Percentiles rank a stretch among this genome's conserved stretches.
phyloP scores from a whole-genome alignment of 495 filamentous ascomycete genomes.

The Trichoderma virens region DNA sequence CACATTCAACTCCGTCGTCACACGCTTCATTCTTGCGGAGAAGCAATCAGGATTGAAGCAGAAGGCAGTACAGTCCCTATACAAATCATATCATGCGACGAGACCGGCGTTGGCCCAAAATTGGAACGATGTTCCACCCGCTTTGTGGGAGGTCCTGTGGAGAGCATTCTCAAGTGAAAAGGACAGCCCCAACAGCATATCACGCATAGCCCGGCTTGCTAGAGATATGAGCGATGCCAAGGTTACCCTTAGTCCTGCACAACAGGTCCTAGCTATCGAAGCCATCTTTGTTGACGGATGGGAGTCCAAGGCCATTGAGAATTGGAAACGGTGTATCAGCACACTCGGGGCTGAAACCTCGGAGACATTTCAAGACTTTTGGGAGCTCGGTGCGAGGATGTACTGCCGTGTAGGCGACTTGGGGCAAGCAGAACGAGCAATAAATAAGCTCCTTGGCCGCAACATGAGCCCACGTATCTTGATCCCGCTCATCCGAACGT shows the following conservation, averaged over 20 bases:
- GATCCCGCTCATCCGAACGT: slow-evolving; percentile 55
- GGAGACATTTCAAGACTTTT: slow-evolving; percentile 49
- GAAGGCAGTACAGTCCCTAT: slow-evolving; percentile 1
- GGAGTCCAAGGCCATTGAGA: slow-evolving; percentile 49
- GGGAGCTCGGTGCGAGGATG: slow-evolving; percentile 62
- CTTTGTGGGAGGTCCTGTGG: slow-evolving; percentile 51
- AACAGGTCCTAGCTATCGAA: slow-evolving; percentile 58
- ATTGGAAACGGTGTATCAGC: slow-evolving; percentile 53
- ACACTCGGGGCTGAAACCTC: slow-evolving; percentile 42
- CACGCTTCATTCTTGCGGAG: background rate
- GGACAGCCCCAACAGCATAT: slow-evolving; percentile 46
- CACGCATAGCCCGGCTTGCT: slow-evolving; percentile 50
- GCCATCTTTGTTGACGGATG: slow-evolving; percentile 54
- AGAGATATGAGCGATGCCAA: slow-evolving; percentile 54
- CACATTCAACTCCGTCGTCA: slow-evolving; percentile 3
- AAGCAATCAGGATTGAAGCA: background rate
- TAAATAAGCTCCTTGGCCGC: slow-evolving; percentile 47
- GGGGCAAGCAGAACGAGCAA: slow-evolving; percentile 56
- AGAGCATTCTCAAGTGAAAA: slow-evolving; percentile 30
- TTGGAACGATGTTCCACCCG: slow-evolving; percentile 37
- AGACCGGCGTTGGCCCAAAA: slow-evolving; percentile 35
- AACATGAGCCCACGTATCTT: slow-evolving; percentile 49
- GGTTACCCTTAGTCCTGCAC: slow-evolving; percentile 41
- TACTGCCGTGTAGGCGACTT: slow-evolving; percentile 51
- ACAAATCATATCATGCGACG: slow-evolving; percentile 32